A percentile compares a stretch with the other conserved stretches of the same genome.
Evolutionary conservation across 805 yeast genomes (phyloP).

Genomic region (Candida mattraensis): DNA sequence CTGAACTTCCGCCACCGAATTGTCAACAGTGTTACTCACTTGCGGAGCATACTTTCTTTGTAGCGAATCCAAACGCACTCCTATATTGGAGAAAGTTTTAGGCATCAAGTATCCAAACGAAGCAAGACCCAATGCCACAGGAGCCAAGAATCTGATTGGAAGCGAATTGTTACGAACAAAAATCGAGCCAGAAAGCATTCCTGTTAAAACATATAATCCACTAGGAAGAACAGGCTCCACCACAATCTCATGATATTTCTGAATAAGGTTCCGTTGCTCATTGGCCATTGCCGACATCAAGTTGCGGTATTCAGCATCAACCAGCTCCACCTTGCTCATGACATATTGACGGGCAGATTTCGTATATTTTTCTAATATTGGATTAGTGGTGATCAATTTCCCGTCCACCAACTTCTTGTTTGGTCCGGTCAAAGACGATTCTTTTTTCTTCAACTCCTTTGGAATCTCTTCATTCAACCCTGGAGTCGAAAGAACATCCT

Average conservation of each 20-base stretch:
- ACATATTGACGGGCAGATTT: conserved; percentile 40
- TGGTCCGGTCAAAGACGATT: conserved; percentile 32
- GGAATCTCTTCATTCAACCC: conserved; percentile 43
- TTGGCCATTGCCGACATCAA: conserved; percentile 47
- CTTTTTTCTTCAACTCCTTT: conserved; percentile 38
- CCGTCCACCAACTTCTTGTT: conserved; percentile 47
- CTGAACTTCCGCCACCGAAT: conserved; percentile 3
- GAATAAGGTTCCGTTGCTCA: conserved; percentile 37
- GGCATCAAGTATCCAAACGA: conserved; percentile 52
- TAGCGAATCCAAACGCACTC: conserved; percentile 24
- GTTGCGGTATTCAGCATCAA: conserved; percentile 45
- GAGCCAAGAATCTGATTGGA: conserved; percentile 51
- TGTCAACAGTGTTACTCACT: conserved; percentile 26
- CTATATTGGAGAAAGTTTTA: conserved; percentile 39
- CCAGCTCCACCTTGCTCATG: conserved; percentile 37
- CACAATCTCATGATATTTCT: conserved; percentile 37
- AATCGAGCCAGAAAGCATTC: conserved; percentile 57
- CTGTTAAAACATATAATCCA: conserved; percentile 53
- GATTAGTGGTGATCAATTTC: conserved; percentile 52
- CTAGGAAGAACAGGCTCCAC: conserved; percentile 58
- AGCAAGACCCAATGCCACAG: conserved; percentile 48
- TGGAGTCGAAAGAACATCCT: conserved; percentile 45
- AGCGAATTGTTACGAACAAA: conserved; percentile 46
- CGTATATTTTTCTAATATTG: conserved; percentile 44
- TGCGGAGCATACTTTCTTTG: conserved; percentile 42